Conservation (phyloP, 1,284 basidiomycete genomes). For the Trichosporon sp. region DNA sequence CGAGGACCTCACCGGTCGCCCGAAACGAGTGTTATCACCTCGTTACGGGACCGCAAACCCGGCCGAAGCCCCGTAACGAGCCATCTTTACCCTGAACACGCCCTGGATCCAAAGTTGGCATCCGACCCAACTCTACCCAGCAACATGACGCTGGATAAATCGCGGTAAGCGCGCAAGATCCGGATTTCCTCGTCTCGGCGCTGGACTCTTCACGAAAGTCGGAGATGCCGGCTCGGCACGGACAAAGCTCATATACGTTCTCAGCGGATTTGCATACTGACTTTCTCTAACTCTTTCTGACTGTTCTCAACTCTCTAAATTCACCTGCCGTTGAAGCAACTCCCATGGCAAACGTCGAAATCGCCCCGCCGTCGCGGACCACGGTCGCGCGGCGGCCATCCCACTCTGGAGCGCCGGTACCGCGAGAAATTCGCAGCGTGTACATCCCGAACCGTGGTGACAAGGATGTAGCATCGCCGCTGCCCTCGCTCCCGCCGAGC, state of each 20-base stretch:
- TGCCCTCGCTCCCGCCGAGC: not conserved
- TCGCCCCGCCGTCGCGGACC: not conserved
- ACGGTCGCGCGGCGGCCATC: not conserved
- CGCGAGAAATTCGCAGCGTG: not conserved
- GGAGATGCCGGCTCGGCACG: not conserved
- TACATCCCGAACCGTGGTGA: not conserved
- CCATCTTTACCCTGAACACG: not conserved
- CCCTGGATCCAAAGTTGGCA: not conserved
- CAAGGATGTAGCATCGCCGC: not conserved
- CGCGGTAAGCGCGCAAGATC: conserved; percentile 2
- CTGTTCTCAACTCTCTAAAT: not conserved
- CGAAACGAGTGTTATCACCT: not conserved
- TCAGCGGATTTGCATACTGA: not conserved
- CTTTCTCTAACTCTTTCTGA: not conserved
- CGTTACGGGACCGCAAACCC: not conserved
- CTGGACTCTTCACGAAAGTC: not conserved
- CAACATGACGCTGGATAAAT: not conserved
- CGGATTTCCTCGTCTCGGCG: not conserved
- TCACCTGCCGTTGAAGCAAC: not conserved
- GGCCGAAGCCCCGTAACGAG: not conserved
- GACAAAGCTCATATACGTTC: not conserved
- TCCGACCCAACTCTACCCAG: not conserved
- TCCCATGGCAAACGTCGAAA: not conserved
- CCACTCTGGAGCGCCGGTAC: not conserved
- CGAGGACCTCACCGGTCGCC: not conserved